Conservation (phyloP, 202 grass and related monocot genomes). For the Carex arenaria region DNA sequence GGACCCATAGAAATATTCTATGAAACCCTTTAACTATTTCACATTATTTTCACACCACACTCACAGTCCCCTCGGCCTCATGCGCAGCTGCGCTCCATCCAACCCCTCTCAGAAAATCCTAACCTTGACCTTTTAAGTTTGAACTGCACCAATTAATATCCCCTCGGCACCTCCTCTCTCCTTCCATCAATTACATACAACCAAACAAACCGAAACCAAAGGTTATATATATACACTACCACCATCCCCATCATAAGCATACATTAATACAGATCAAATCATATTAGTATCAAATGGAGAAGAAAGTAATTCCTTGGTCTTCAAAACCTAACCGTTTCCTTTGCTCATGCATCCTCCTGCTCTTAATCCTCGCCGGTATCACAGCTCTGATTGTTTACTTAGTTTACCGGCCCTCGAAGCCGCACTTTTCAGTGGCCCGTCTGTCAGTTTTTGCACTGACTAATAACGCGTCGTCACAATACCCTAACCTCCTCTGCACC, state of each 20-base stretch:
- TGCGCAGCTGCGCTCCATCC: neutral
- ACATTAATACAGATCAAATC: neutral
- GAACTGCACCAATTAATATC: neutral
- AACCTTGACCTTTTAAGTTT: neutral
- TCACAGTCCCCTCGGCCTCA: neutral
- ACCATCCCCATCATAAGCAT: neutral
- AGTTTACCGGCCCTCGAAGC: slow-evolving; percentile 52
- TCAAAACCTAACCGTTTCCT: slow-evolving; percentile 12
- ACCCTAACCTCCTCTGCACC: slow-evolving; percentile 31
- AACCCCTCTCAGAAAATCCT: neutral
- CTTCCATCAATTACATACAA: neutral
- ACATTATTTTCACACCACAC: neutral
- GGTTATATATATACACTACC: neutral
- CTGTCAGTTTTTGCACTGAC: slow-evolving; percentile 42
- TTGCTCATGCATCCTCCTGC: neutral
- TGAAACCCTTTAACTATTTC: neutral
- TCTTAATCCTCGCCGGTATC: slow-evolving; percentile 7
- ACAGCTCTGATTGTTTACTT: slow-evolving; percentile 37
- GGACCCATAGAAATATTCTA: neutral
- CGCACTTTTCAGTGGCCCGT: slow-evolving; percentile 41
- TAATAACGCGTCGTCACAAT: neutral
- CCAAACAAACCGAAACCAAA: neutral
- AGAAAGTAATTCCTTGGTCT: neutral
- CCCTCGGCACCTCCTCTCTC: neutral
- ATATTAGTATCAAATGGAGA: neutral